Evolutionary conservation across 345 rosid species (phyloP).

Genomic region (Conringia planisiliqua): DNA sequence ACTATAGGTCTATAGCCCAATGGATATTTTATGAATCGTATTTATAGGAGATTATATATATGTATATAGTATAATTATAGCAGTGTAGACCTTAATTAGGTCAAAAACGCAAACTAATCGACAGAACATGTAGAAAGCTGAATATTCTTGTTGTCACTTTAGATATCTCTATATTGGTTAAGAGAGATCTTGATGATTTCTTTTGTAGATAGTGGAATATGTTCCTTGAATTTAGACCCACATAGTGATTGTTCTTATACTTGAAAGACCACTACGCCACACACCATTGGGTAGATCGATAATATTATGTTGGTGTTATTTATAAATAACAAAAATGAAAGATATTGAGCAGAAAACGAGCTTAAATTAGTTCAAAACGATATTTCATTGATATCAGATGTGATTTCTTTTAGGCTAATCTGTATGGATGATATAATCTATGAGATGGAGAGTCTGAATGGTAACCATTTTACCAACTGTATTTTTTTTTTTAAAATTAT

Average conservation of each 20-base stretch:
- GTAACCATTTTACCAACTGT: too few species aligned
- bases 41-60: not conserved
- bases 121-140: not conserved
- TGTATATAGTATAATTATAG: not conserved
- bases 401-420: not conserved
- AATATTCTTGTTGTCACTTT: not conserved
- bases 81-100: not conserved
- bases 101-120: not conserved
- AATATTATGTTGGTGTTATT: not conserved
- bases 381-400: not conserved
- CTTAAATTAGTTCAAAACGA: not conserved
- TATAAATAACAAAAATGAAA: not conserved
- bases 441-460: too few species aligned
- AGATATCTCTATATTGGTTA: not conserved
- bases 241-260: not conserved
- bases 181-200: not conserved
- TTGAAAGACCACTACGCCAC: not conserved
- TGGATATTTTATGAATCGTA: not conserved
- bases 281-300: not conserved
- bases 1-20: not conserved
- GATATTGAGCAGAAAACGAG: not conserved
- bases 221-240: not conserved
- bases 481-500: too few species aligned
- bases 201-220: not conserved
- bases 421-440: not conserved